Conservation (phyloP, 768 basidiomycete genomes). For the Sutorius australiensis region DNA sequence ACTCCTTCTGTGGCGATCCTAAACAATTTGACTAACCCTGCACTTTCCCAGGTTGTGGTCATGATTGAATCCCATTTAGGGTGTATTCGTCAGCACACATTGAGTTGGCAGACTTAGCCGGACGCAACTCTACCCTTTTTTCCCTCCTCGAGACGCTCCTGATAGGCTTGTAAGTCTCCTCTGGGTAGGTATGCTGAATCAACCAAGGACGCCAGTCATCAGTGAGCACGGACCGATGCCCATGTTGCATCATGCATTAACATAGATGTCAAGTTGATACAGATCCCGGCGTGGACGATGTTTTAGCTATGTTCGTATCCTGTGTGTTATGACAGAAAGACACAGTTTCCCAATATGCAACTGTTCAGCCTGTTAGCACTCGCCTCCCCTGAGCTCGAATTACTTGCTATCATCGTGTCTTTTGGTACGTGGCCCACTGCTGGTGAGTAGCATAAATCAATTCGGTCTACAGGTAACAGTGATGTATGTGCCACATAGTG, state of each 20-base stretch:
- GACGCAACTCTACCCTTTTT: background rate
- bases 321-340: background rate
- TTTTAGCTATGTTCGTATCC: slow-evolving; percentile 62
- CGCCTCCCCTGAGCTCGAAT: slow-evolving; percentile 78
- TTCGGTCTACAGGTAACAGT: slow-evolving; percentile 57
- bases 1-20: slow-evolving; percentile 17
- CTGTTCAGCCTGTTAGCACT: slow-evolving; percentile 67
- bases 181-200: slow-evolving; percentile 16
- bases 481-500: slow-evolving; percentile 57
- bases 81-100: background rate
- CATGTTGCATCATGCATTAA: slow-evolving; percentile 1
- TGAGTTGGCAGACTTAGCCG: background rate
- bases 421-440: slow-evolving; percentile 51
- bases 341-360: background rate
- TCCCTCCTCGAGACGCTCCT: background rate
- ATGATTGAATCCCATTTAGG: background rate
- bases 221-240: slow-evolving; percentile 42
- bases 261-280: slow-evolving; percentile 59
- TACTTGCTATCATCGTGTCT: slow-evolving; percentile 69
- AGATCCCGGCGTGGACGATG: slow-evolving; percentile 85
- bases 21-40: slow-evolving; percentile 4
- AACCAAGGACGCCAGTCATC: slow-evolving; percentile 53
- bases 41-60: background rate
- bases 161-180: background rate
- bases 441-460: background rate